Evolutionary conservation across 2,329 filamentous ascomycete species (phyloP).

Genomic region (Trichothecium roseum): DNA sequence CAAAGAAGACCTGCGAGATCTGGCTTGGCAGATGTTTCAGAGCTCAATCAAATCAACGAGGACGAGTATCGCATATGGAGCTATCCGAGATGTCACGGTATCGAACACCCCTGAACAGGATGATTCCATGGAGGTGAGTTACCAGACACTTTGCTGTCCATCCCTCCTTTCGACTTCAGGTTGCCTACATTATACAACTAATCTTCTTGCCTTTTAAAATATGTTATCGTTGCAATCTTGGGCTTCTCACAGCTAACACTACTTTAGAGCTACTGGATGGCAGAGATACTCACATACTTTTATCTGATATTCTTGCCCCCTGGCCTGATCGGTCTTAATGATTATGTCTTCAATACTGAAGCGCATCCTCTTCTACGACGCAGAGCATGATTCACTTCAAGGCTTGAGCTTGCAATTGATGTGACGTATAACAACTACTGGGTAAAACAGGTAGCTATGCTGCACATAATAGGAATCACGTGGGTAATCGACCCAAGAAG

Average conservation of each 20-base stretch:
- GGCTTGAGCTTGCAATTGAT: no score
- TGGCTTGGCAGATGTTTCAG: constrained; percentile 66
- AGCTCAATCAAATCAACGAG: constrained; percentile 48
- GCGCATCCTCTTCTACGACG: constrained; percentile 17
- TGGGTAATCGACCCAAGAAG: no score
- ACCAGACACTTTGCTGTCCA: background rate
- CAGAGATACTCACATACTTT: constrained; percentile 3
- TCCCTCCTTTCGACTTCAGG: constrained; percentile 46
- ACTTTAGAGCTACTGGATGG: constrained; percentile 47
- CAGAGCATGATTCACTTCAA: no score
- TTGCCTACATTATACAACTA: background rate
- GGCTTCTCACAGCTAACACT: no score
- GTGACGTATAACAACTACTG: no score
- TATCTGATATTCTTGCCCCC: constrained; percentile 45
- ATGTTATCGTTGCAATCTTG: no score
- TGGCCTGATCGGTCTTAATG: constrained; percentile 43
- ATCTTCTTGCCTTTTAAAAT: constrained; percentile 17
- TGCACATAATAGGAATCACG: no score
- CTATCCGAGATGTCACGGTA: constrained; percentile 54
- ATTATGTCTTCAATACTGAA: constrained; percentile 39
- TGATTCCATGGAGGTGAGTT: constrained; percentile 50
- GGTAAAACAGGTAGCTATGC: no score
- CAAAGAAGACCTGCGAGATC: constrained; percentile 51
- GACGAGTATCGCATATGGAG: constrained; percentile 51
- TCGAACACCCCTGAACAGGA: constrained; percentile 24